Percentiles rank a stretch among this genome's conserved stretches.
These are phyloP conservation scores for Elsinoe ampelina DNA, from an alignment of 2,329 filamentous ascomycete genomes.

Conservation along the genomic window DNA sequence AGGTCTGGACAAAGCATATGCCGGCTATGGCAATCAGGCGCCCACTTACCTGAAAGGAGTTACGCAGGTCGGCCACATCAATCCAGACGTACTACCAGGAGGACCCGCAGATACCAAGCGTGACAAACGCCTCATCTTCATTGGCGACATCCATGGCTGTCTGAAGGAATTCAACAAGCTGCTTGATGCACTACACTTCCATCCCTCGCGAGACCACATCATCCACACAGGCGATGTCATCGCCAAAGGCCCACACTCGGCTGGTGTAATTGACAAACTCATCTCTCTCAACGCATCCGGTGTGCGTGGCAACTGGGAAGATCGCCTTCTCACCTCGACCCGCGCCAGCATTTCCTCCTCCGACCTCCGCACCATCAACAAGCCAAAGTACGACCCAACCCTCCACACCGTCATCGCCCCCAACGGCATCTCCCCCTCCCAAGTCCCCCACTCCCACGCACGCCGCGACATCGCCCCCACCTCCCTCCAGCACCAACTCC, in stretches of 20 bases:
- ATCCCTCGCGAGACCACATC: constrained; percentile 58
- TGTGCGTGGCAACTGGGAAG: constrained; percentile 90
- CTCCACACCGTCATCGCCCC: constrained; percentile 8
- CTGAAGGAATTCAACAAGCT: constrained; percentile 53
- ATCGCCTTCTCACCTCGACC: constrained; percentile 53
- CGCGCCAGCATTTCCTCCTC: not conserved
- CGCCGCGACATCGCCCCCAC: not conserved
- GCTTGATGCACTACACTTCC: constrained; percentile 57
- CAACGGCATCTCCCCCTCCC: constrained; percentile 10
- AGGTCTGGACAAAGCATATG: constrained; percentile 25
- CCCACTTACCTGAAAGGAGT: constrained; percentile 28
- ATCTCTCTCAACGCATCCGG: constrained; percentile 65
- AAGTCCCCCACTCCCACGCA: not conserved
- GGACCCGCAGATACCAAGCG: constrained; percentile 26
- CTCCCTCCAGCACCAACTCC: constrained; percentile 5
- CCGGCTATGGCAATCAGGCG: constrained; percentile 22
- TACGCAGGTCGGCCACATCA: constrained; percentile 42
- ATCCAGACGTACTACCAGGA: constrained; percentile 29
- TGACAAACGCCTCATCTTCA: constrained; percentile 59
- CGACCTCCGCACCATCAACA: constrained; percentile 4
- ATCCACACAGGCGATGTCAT: constrained; percentile 72
- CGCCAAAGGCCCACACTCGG: constrained; percentile 76
- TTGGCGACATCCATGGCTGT: constrained; percentile 93
- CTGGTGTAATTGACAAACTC: constrained; percentile 66
- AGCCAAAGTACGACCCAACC: constrained; percentile 10